Evolutionary conservation across 108 stramenopile species (phyloP), one percentile per base, ranked within the genome.

Genomic region (Chaetoceros tenuissimus): DNA sequence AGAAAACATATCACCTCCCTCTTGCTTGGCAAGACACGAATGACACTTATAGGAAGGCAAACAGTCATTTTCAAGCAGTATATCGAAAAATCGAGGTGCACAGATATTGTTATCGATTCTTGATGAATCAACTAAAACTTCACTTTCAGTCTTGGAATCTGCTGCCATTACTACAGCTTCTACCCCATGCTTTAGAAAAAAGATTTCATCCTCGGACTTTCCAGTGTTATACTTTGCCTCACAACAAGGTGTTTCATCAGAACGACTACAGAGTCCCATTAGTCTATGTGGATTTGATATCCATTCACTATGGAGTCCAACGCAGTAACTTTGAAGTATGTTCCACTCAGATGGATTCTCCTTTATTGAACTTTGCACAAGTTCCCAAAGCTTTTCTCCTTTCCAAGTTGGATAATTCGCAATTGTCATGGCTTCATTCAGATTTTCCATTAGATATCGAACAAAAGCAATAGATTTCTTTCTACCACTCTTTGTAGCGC

Each of bases 1-100:
- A 10, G 34, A 10, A 10, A 10, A 10, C 13, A 40, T 28, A 67
- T 65, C 27, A 84, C 68, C 7, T 80, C 88, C 43, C 44, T 69
- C 67, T 89, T 84, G 55, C 82, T 68, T 8, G 77, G 61, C 16
- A 5, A 89, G 68, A 49, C 89, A 92, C 34, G 8, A 10, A 40
- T 56, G 67, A 64, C 75, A 82, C 50, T 24, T 78, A 74, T 44
- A 64, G 22, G 71, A 70, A 1, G 74, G 72, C 3, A 75, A 43
- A 52, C 74, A 80, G 44, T 75, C 68, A 24, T 70, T 74, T 46
- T 71, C 58, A n/a, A 64, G 47, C 49, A 80, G 5, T 40, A 40
- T 40, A 40, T 40, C 34, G 34, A 40, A 40, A 40, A 40, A 40
- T 40, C 34, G 34, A 10, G 34, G 34, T 40, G 34, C n/a, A n/a